phyloP scores from a whole-genome alignment of 2,329 filamentous ascomycete species.

The Colletotrichum caudatum region DNA sequence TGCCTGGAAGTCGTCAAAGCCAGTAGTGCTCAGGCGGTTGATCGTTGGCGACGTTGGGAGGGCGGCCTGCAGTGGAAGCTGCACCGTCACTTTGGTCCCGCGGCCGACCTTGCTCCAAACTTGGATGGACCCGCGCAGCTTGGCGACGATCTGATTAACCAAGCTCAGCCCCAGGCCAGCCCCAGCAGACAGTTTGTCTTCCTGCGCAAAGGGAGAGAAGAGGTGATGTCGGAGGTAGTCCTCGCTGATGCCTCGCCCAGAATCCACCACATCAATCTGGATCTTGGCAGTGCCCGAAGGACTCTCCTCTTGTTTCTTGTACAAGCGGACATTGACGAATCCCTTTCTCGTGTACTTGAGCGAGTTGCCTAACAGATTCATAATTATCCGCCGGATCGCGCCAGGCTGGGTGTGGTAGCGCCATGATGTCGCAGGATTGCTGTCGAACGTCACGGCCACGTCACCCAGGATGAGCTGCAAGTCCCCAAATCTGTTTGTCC shows the following conservation, averaged over 20 bases:
- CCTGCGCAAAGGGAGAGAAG: constrained; percentile 74
- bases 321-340: constrained; percentile 48
- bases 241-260: constrained; percentile 73
- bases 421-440: constrained; percentile 63
- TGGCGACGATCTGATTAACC: constrained; percentile 69
- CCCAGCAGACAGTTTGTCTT: constrained; percentile 69
- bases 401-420: constrained; percentile 67
- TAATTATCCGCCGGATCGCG: constrained; percentile 64
- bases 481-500: constrained; percentile 18
- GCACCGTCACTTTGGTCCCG: constrained; percentile 54
- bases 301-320: not conserved
- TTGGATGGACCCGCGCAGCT: constrained; percentile 69
- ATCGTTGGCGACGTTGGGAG: not conserved
- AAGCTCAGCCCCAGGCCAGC: constrained; percentile 75
- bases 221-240: constrained; percentile 71
- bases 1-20: constrained; percentile 47
- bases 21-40: constrained; percentile 6
- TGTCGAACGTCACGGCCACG: constrained; percentile 62
- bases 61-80: constrained; percentile 47
- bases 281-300: constrained; percentile 34
- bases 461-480: constrained; percentile 26
- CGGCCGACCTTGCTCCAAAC: constrained; percentile 60
- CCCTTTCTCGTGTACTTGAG: constrained; percentile 68
- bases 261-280: constrained; percentile 67
- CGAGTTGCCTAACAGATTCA: constrained; percentile 73